Evolutionary conservation across 163 green algal genomes (phyloP), one percentile per base, ranked within the genome.

Genomic region (Scenedesmus sp.): DNA sequence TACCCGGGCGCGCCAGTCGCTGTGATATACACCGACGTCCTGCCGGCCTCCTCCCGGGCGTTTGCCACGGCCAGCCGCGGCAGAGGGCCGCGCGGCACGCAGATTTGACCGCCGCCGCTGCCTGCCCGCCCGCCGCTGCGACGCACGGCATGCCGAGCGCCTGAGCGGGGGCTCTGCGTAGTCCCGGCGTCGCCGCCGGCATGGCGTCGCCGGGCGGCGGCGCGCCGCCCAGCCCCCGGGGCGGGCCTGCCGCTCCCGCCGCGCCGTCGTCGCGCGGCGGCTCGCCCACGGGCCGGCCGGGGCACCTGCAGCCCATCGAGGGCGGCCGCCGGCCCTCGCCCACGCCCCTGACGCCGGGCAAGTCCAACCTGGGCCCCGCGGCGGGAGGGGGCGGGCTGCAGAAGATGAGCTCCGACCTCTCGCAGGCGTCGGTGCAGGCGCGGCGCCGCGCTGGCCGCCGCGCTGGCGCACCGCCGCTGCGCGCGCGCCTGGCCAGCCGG

Each of bases 231-330:
- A 60, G 9, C 24, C 7, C 10, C 5, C 22, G 5, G 14, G 53
- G 9, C 24, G 24, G 5, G 53, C 33, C 34, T 15, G 29, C 33
- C n/a, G 34, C 29, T 15, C 60, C 60, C 3, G 17, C 34, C 28
- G 50, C 53, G 22, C 53, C 53, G 22, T 31, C 53, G 22, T 28
- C 53, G 20, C 20, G n/a, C 6, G 6, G 22, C 22, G 53, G 53
- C 50, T 14, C 60, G 17, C 26, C n/a, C 11, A 18, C 51, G n/a
- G 53, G 69, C 28, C 34, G 33, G 26, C 44, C 60, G 26, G 13
- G 36, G 28, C 57, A 78, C 42, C 28, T 78, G 44, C 60, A 74
- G 33, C 73, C 73, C 5, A 26, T 72, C 13, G 60, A 66, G 22
- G 57, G 20, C 33, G 28, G 13, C 60, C 36, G 48, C 44, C 26